These are phyloP conservation scores for Vicia villosa DNA, from an alignment of 306 rosid genomes.

Conservation along the genomic window DNA sequence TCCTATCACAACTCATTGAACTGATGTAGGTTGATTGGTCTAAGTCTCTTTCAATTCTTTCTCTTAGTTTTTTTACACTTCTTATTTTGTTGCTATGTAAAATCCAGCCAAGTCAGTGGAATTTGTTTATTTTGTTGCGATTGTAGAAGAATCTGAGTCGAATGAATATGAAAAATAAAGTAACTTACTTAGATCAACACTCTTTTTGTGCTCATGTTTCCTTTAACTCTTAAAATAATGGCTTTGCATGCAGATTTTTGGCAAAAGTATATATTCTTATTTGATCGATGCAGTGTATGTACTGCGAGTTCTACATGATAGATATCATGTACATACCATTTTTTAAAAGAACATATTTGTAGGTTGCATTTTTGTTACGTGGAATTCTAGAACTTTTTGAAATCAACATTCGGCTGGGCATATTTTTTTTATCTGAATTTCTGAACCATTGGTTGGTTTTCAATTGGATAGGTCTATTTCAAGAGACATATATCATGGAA, in stretches of 20 bases:
- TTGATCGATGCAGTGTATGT: conserved; percentile 13
- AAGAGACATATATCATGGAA: conserved; percentile 39
- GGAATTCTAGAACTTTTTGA: conserved; percentile 5
- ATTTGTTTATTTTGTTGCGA: no score
- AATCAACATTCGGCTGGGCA: background rate
- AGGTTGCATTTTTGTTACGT: conserved; percentile 8
- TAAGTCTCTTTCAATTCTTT: no score
- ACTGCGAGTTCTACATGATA: conserved; percentile 3
- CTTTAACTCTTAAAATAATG: conserved; percentile 21
- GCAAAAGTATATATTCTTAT: conserved; percentile 34
- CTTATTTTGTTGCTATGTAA: no score
- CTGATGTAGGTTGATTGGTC: no score
- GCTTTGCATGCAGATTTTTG: background rate
- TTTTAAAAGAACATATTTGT: conserved; percentile 35
- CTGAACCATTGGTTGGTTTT: conserved; percentile 23
- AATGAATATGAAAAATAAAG: no score
- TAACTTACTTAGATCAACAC: no score
- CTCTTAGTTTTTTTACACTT: no score
- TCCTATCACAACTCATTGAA: no score
- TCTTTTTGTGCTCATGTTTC: conserved; percentile 7
- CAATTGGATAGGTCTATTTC: conserved; percentile 32
- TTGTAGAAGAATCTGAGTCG: no score
- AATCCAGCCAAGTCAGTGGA: no score
- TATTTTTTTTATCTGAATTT: conserved; percentile 1
- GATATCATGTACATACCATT: background rate